Conservation (phyloP, 1,139 yeast genomes). For the Geotrichum siamense region DNA sequence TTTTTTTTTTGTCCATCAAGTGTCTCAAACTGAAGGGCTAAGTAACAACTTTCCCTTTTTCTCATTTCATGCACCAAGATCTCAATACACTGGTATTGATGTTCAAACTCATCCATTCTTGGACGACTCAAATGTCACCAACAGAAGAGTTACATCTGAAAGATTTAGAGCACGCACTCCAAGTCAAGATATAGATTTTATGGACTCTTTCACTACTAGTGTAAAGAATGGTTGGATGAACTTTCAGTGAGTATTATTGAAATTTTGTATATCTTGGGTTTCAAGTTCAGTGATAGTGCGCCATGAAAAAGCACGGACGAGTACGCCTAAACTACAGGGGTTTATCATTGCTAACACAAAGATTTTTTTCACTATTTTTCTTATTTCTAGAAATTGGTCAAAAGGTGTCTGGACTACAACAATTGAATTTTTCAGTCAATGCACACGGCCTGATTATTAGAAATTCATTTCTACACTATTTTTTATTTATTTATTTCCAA, state of each 20-base stretch:
- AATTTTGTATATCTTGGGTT: background rate
- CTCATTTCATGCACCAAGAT: slow-evolving; percentile 12
- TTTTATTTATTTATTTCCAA: too few relatives aligned
- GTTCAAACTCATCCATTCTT: background rate
- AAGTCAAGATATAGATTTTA: slow-evolving; percentile 1
- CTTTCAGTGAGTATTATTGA: background rate
- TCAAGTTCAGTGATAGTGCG: background rate
- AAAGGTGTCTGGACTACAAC: background rate
- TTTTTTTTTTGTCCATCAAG: background rate
- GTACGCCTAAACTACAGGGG: too few relatives aligned
- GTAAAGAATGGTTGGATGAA: background rate
- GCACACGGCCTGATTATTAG: slow-evolving; percentile 3
- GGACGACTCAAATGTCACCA: background rate
- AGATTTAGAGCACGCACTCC: background rate
- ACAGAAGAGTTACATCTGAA: background rate
- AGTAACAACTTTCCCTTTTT: too few relatives aligned
- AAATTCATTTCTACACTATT: too few relatives aligned
- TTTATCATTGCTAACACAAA: too few relatives aligned
- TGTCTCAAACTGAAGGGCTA: background rate
- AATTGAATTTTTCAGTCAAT: background rate
- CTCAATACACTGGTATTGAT: slow-evolving; percentile 9
- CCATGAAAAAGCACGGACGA: background rate
- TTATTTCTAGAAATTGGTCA: background rate
- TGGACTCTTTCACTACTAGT: background rate
- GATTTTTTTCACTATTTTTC: too few relatives aligned